Conservation (phyloP, 2,329 filamentous ascomycete genomes). For the Phialophora verrucosa region DNA sequence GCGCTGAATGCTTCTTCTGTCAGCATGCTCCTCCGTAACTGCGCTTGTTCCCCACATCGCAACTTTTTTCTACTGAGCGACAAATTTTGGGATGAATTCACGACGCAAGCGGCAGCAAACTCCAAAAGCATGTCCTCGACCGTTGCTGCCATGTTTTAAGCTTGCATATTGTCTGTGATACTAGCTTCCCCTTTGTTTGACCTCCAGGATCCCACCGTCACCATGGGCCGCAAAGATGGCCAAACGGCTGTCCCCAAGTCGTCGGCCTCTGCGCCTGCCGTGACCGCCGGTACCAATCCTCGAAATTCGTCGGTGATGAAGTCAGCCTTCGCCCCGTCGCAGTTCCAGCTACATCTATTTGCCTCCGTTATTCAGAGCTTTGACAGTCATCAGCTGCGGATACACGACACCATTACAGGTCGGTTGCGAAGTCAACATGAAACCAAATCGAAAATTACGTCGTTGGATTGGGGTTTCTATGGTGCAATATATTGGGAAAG, state of each 20-base stretch:
- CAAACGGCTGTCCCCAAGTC: slow-evolving; percentile 52
- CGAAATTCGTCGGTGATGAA: slow-evolving; percentile 55
- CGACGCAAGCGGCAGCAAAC: not conserved
- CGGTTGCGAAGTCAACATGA: slow-evolving; percentile 58
- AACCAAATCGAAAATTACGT: slow-evolving; percentile 54
- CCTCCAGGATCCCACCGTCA: slow-evolving; percentile 30
- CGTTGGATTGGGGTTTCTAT: slow-evolving; percentile 58
- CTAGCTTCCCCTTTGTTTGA: slow-evolving; percentile 13
- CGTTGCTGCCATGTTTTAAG: not conserved
- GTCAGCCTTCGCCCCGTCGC: slow-evolving; percentile 58
- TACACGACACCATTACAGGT: slow-evolving; percentile 58
- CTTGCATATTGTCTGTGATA: not conserved
- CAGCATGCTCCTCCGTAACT: not conserved
- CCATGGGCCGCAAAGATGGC: slow-evolving; percentile 55
- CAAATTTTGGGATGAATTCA: slow-evolving; percentile 3
- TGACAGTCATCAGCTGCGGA: slow-evolving; percentile 58
- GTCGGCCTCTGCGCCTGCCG: slow-evolving; percentile 49
- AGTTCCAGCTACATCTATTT: slow-evolving; percentile 59
- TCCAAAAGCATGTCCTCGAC: not conserved
- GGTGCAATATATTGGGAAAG: slow-evolving; percentile 42
- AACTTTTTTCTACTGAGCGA: slow-evolving; percentile 1
- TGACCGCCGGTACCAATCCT: slow-evolving; percentile 40
- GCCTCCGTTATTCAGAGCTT: slow-evolving; percentile 61
- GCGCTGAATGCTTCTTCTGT: not conserved
- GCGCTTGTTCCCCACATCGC: not conserved